Evolutionary conservation across 2,329 filamentous ascomycete genomes (phyloP).

Genomic region (Aspergillus unguis): DNA sequence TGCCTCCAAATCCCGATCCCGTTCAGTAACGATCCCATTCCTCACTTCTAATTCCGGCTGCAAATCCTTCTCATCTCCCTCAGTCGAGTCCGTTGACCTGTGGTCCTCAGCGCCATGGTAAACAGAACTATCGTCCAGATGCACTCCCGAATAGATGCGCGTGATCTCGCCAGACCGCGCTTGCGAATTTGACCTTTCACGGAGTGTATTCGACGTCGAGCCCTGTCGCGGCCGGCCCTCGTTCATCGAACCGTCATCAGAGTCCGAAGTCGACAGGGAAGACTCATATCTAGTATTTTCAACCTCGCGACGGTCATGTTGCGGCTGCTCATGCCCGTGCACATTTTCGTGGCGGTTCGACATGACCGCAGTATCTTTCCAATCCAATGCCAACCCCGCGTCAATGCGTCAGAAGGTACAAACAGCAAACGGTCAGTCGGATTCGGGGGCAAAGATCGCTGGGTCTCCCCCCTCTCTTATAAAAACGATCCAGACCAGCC

Average conservation of each 20-base stretch:
- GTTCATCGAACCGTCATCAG: neutral
- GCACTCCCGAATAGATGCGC: constrained; percentile 29
- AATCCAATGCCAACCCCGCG: too few relatives aligned
- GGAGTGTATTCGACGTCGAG: constrained; percentile 5
- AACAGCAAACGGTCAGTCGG: too few relatives aligned
- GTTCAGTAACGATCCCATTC: constrained; percentile 26
- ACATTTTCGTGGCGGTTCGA: neutral
- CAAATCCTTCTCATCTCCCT: constrained; percentile 14
- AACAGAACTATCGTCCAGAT: constrained; percentile 34
- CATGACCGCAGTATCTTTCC: neutral
- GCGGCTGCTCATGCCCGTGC: constrained; percentile 12
- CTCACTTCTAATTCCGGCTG: constrained; percentile 23
- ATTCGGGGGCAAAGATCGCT: too few relatives aligned
- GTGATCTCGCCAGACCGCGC: constrained; percentile 17
- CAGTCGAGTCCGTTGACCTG: neutral
- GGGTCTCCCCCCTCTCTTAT: too few relatives aligned
- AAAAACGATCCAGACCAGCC: too few relatives aligned
- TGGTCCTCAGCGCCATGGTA: constrained; percentile 27
- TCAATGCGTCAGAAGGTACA: too few relatives aligned
- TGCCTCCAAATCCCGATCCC: constrained; percentile 27
- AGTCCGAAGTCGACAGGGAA: constrained; percentile 18
- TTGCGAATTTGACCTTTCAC: constrained; percentile 18
- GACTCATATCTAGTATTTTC: constrained; percentile 14
- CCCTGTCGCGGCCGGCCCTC: neutral
- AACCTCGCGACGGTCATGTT: neutral